Evolutionary conservation across 2,329 filamentous ascomycete species (phyloP).

Genomic region (Aspergillus sojae): DNA sequence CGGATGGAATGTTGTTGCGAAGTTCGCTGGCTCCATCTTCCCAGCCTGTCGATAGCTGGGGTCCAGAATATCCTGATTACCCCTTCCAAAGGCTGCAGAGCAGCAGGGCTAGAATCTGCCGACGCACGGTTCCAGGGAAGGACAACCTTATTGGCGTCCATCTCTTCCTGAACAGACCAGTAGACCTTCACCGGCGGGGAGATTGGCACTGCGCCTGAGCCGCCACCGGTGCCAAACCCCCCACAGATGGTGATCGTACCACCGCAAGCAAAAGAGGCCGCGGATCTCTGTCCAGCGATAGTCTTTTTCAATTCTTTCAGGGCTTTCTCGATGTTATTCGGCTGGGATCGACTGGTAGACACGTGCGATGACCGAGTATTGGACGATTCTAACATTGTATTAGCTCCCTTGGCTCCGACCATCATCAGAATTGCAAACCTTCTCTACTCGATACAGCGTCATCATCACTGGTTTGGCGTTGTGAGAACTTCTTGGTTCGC

Average conservation of each 20-base stretch:
- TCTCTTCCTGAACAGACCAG: conserved; percentile 2
- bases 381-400: no score
- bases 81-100: conserved; percentile 42
- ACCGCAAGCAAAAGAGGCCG: conserved; percentile 1
- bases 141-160: conserved; percentile 9
- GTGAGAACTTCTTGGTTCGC: no score
- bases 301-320: neutral
- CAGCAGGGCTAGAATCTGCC: neutral
- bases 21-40: no score
- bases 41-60: conserved; percentile 28
- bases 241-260: neutral
- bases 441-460: no score
- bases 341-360: neutral
- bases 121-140: conserved; percentile 1
- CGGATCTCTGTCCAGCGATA: neutral
- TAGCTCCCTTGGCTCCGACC: no score
- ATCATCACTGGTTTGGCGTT: no score
- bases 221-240: neutral
- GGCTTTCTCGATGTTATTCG: neutral
- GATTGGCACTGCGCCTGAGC: neutral
- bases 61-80: conserved; percentile 53
- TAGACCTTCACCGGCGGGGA: conserved; percentile 11
- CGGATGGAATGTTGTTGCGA: no score
- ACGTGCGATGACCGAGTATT: no score
- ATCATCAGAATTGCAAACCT: no score